Evolutionary conservation across 2,329 filamentous ascomycete genomes (phyloP), one percentile per base, ranked within the genome.

Genomic region (Penicillium corylophilum): DNA sequence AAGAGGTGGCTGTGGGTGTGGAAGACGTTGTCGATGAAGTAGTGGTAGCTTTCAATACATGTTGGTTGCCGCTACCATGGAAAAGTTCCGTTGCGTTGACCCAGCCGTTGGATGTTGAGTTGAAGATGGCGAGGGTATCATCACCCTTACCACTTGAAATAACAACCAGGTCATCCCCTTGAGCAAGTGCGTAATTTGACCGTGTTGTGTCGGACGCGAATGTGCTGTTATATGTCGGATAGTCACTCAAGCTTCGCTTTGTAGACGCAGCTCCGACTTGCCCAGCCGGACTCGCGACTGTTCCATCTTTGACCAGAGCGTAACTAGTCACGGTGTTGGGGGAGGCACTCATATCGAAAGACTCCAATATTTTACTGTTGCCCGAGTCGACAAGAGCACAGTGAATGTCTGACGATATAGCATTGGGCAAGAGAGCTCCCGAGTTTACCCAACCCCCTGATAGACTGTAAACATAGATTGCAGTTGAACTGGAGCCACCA

Each of bases 211-310:
- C 81, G 0, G 92, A 88, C 0, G 88, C 92, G 38, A 86, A 72
- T 1, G 85, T 87, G 46, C 76, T 79, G 71, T 96, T 92, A 71
- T 96, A 96, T 3, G 78, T 65, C 2, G 92, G 91, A 84, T 90
- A 95, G 63, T 85, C 76, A 20, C 74, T 74, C 23, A 85, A 67
- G 1, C 68, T 71, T 44, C 74, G 74, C 39, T 70, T 63, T 24
- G 61, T 44, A 5, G 65, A 57, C 13, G 60, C 52, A 74, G 77
- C 44, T 62, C 74, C 65, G 77, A 81, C 39, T 70, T 79, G 55
- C 65, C 78, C 67, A 31, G 79, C 79, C 31, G 76, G 72, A n/a
- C 67, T 61, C 31, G 77, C 78, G 10, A 76, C 66, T 13, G 67
- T 58, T 15, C 88, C 88, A 36, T 79, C 76, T 55, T 83, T 81